A percentile compares a stretch with the other conserved stretches of the same genome.
Conservation (phyloP, 2,329 filamentous ascomycete species). For the Pyrenophora seminiperda region DNA sequence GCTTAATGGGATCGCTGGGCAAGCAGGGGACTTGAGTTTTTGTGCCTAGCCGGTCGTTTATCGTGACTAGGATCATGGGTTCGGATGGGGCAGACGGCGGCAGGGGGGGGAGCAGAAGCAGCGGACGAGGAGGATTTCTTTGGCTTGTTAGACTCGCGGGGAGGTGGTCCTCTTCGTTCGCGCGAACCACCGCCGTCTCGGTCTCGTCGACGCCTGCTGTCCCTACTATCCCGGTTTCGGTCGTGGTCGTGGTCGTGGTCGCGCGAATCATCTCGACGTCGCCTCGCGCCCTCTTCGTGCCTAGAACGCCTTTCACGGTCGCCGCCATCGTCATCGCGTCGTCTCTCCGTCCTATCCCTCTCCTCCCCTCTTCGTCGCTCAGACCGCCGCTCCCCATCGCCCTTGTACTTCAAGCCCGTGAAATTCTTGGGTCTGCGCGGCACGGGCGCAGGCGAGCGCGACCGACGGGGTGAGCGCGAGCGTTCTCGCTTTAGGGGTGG, state of each 20-base stretch:
- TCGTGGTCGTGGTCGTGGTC: too few relatives aligned
- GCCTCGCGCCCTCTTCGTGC: conserved; percentile 24
- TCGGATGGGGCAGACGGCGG: conserved; percentile 54
- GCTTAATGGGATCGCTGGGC: conserved; percentile 78
- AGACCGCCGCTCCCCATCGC: conserved; percentile 16
- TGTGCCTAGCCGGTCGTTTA: conserved; percentile 96
- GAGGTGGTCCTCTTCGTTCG: conserved; percentile 10
- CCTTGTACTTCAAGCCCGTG: conserved; percentile 65
- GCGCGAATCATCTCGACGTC: neutral
- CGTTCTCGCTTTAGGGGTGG: conserved; percentile 30
- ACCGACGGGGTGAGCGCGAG: conserved; percentile 37
- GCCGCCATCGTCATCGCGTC: conserved; percentile 10
- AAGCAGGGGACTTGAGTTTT: conserved; percentile 92
- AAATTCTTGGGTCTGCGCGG: conserved; percentile 45
- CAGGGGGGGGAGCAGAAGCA: conserved; percentile 27
- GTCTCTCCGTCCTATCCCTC: neutral
- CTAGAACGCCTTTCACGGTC: conserved; percentile 32
- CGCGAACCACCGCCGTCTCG: neutral
- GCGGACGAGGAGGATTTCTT: conserved; percentile 30
- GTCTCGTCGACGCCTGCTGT: conserved; percentile 7
- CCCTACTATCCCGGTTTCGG: too few relatives aligned
- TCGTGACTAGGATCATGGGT: conserved; percentile 90
- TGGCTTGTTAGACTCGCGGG: conserved; percentile 9
- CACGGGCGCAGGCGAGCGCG: conserved; percentile 11
- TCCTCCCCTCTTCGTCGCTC: too few relatives aligned